phyloP scores from a whole-genome alignment of 2,329 filamentous ascomycete genomes.

The Bimuria novae-zelandiae region DNA sequence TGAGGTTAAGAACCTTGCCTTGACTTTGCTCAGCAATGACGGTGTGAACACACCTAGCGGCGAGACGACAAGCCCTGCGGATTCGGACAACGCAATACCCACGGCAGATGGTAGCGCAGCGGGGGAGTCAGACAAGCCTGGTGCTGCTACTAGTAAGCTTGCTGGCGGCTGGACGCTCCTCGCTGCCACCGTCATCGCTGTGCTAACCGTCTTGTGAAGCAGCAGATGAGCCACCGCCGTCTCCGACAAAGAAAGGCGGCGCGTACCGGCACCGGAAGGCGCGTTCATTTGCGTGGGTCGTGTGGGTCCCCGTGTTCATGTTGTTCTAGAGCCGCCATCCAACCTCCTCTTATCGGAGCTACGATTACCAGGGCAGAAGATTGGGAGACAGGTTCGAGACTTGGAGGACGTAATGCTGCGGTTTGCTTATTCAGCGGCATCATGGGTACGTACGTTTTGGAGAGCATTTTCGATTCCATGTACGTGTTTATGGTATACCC shows the following conservation, averaged over 20 bases:
- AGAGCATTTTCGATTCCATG: too few relatives aligned
- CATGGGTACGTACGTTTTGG: too few relatives aligned
- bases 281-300: neutral
- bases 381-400: too few relatives aligned
- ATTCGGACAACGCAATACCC: neutral
- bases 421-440: too few relatives aligned
- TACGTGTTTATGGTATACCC: too few relatives aligned
- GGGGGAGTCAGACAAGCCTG: neutral
- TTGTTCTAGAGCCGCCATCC: neutral
- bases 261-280: neutral
- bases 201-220: conserved; percentile 4
- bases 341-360: neutral
- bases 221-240: neutral
- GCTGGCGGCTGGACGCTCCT: conserved; percentile 8
- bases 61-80: conserved; percentile 31
- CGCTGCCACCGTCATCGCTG: neutral
- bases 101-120: neutral
- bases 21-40: conserved; percentile 58
- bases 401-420: too few relatives aligned
- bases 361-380: too few relatives aligned
- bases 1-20: conserved; percentile 65
- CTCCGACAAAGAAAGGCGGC: neutral
- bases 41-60: conserved; percentile 61
- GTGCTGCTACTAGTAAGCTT: conserved; percentile 8
- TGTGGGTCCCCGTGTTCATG: neutral